Conservation (phyloP, 345 rosid genomes). For the Pseudoturritis turrita region DNA sequence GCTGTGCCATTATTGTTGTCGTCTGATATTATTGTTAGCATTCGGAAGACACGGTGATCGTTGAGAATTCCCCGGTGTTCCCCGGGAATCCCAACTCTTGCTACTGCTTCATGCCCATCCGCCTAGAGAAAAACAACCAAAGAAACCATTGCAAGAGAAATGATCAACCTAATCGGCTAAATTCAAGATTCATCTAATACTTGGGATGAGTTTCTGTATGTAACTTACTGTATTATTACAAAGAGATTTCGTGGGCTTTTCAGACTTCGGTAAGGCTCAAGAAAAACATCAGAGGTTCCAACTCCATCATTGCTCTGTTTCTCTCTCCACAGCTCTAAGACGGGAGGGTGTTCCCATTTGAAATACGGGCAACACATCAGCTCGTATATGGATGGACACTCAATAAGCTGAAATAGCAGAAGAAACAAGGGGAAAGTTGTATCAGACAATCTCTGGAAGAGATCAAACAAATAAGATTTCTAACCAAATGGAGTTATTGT, state of each 20-base stretch:
- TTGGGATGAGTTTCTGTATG: neutral
- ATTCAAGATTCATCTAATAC: neutral
- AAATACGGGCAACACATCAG: conserved; percentile 73
- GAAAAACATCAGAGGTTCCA: conserved; percentile 44
- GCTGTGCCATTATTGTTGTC: conserved; percentile 28
- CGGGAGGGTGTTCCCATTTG: conserved; percentile 58
- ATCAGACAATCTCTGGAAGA: neutral
- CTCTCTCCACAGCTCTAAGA: conserved; percentile 71
- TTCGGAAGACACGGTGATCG: conserved; percentile 82
- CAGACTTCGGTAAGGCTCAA: conserved; percentile 60
- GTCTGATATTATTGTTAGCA: conserved; percentile 66
- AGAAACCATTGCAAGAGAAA: neutral
- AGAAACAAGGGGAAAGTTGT: neutral
- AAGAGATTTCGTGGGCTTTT: conserved; percentile 65
- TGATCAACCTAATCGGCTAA: neutral
- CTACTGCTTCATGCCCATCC: conserved; percentile 90
- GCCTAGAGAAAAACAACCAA: conserved; percentile 44
- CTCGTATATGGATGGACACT: conserved; percentile 87
- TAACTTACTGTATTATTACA: conserved; percentile 61
- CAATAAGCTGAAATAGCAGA: conserved; percentile 60
- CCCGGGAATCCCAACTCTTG: conserved; percentile 89
- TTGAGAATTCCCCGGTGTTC: conserved; percentile 89
- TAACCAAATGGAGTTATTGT: neutral
- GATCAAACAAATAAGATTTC: neutral
- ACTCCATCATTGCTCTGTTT: conserved; percentile 35